Evolutionary conservation across 1,284 basidiomycete species (phyloP).

Genomic region (Cerioporus squamosus): DNA sequence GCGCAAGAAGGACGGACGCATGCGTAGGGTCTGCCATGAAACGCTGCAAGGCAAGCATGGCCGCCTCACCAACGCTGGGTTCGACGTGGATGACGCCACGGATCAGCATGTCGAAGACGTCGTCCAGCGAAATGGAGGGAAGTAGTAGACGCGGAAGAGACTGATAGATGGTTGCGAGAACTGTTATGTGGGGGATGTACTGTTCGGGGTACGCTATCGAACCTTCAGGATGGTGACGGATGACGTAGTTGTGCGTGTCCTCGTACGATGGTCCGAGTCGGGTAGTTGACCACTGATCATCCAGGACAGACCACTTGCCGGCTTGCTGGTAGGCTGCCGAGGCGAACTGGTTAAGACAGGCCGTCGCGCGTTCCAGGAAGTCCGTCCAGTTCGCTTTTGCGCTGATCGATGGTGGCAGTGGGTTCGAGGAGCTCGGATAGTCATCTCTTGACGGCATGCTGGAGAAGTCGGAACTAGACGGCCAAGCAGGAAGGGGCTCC

Average conservation of each 20-base stretch:
- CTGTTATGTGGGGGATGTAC: constrained; percentile 67
- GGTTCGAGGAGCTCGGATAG: constrained; percentile 72
- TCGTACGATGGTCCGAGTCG: constrained; percentile 69
- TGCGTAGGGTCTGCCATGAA: constrained; percentile 70
- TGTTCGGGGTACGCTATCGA: constrained; percentile 73
- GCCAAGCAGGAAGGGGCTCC: constrained; percentile 73
- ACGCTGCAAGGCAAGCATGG: constrained; percentile 72
- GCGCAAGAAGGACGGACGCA: constrained; percentile 66
- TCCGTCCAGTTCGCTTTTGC: constrained; percentile 75
- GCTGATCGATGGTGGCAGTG: constrained; percentile 55
- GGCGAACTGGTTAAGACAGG: constrained; percentile 67
- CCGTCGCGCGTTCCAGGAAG: constrained; percentile 73
- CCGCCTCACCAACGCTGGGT: constrained; percentile 71
- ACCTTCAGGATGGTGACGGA: constrained; percentile 74
- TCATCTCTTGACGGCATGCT: constrained; percentile 62
- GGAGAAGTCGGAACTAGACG: constrained; percentile 74
- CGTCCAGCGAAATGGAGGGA: constrained; percentile 54
- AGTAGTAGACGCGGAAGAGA: constrained; percentile 86
- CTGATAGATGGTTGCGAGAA: constrained; percentile 83
- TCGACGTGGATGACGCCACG: constrained; percentile 87
- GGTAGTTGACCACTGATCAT: constrained; percentile 76
- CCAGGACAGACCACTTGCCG: constrained; percentile 82
- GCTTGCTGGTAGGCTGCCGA: constrained; percentile 69
- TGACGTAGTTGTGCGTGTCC: constrained; percentile 65
- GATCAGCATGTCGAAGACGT: constrained; percentile 82